Base-by-base conservation (phyloP, 1,139 yeast genomes). In the Kodamaea alishanica region DNA sequence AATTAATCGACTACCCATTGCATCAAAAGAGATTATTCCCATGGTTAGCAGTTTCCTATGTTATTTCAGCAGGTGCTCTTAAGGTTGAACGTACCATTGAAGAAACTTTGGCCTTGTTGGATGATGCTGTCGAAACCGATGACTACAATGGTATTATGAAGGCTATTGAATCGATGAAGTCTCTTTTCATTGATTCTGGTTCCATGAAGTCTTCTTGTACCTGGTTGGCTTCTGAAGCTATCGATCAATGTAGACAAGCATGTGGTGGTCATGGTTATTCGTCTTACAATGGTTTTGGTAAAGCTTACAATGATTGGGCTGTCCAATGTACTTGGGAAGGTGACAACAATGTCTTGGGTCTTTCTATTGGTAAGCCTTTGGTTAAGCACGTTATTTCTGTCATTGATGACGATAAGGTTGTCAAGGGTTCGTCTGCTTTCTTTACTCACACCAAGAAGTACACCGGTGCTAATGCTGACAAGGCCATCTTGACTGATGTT, bases 301-400 rank as follows among this genome's bases (percentile, higher is more conserved):
- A 61, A 54, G 72, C 75, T 28, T 70, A 59, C 58, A 65, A 65
- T 46, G 77, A 71, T 55, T 71, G 74, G 70, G 76, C 67, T 34
- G 77, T 71, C 32, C 75, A 70, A 56, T 70, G 76, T 60, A 71
- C 77, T 41, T 71, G 77, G 77, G 77, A 71, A 61, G 77, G 77
- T 61, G 77, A 71, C 57, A 71, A 71, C 60, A 70, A 68, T 41
- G 72, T 71, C 38, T 66, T 71, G 57, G 74, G 67, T 44, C 59
- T 70, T 59, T 65, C 70, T 32, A 67, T 66, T 47, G 75, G 76
- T 54, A 71, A 68, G 58, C 73, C 73, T 46, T 53, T 71, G 47
- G 64, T 71, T 39, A 68, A 67, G 56, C 61, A 65, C 38, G 56
- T 60, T 33, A 50, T 56, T 31, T 50, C 54, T 27, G 64, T 67